Evolutionary conservation across 73 alveolate species (phyloP).

Genomic region (Halteria grandinella): DNA sequence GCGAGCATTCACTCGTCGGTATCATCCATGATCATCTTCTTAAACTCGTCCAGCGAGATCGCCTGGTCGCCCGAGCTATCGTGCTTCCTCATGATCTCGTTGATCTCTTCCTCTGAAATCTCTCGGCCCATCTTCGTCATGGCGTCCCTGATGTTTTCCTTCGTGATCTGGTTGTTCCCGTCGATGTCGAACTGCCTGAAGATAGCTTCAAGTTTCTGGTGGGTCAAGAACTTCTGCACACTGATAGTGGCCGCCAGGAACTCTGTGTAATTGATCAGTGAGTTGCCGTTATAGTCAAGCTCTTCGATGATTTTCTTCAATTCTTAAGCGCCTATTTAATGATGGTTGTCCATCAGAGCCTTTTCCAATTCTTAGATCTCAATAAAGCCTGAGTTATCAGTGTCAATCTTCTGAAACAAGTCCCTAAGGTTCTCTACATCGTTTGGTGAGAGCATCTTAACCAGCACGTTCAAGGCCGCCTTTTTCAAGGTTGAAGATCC

Average conservation of each 20-base stretch:
- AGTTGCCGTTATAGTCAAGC: constrained; percentile 65
- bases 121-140: constrained; percentile 31
- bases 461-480: constrained; percentile 75
- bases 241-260: constrained; percentile 75
- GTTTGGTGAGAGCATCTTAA: constrained; percentile 72
- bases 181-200: constrained; percentile 65
- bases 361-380: constrained; percentile 83
- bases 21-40: constrained; percentile 38
- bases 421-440: constrained; percentile 77
- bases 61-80: constrained; percentile 25
- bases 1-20: too few species aligned
- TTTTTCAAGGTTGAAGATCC: constrained; percentile 67
- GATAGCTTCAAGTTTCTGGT: constrained; percentile 44
- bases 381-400: constrained; percentile 89
- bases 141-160: constrained; percentile 38
- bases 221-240: constrained; percentile 22
- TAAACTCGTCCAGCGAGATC: constrained; percentile 37
- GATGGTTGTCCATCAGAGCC: constrained; percentile 52
- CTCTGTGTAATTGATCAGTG: constrained; percentile 71
- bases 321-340: constrained; percentile 77
- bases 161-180: constrained; percentile 37
- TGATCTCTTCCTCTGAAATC: constrained; percentile 48
- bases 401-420: constrained; percentile 87
- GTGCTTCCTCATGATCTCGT: constrained; percentile 48
- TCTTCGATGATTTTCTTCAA: constrained; percentile 72